These are phyloP conservation scores for Rhodotorula sp. DNA, from an alignment of 1,284 basidiomycete species.

Conservation along the genomic window DNA sequence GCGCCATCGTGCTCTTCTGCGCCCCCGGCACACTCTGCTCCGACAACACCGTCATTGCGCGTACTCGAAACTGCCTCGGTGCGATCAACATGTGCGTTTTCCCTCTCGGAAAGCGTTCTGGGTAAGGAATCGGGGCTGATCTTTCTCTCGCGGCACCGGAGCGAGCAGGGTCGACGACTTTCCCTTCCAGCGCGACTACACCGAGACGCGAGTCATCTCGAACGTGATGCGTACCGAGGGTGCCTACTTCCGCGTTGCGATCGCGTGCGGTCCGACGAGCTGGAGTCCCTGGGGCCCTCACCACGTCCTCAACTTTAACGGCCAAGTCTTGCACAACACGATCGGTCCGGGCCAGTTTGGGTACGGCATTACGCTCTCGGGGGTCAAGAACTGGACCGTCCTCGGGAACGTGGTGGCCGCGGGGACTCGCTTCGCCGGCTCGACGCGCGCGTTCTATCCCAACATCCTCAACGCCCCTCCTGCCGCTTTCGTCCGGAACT, in stretches of 20 bases:
- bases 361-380: conserved; percentile 44
- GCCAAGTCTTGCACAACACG: conserved; percentile 41
- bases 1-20: conserved; percentile 46
- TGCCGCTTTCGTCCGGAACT: conserved; percentile 39
- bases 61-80: conserved; percentile 41
- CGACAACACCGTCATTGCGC: conserved; percentile 45
- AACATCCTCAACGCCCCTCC: conserved; percentile 39
- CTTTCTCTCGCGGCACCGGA: not conserved
- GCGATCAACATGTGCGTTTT: conserved; percentile 42
- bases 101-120: too few relatives aligned
- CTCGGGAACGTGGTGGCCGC: conserved; percentile 39
- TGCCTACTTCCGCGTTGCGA: conserved; percentile 44
- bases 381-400: conserved; percentile 39
- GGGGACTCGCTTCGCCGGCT: conserved; percentile 40
- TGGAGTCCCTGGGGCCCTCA: conserved; percentile 38
- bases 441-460: conserved; percentile 29
- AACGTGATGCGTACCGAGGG: conserved; percentile 44
- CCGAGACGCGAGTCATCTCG: conserved; percentile 40
- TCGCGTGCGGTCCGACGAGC: conserved; percentile 41
- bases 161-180: conserved; percentile 42
- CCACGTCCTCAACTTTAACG: conserved; percentile 38
- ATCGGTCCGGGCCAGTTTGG: conserved; percentile 44
- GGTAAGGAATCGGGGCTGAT: too few relatives aligned
- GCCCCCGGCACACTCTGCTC: conserved; percentile 39
- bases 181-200: conserved; percentile 43